Conservation (phyloP, 1,139 yeast species). For the Pichia kudriavzevii region DNA sequence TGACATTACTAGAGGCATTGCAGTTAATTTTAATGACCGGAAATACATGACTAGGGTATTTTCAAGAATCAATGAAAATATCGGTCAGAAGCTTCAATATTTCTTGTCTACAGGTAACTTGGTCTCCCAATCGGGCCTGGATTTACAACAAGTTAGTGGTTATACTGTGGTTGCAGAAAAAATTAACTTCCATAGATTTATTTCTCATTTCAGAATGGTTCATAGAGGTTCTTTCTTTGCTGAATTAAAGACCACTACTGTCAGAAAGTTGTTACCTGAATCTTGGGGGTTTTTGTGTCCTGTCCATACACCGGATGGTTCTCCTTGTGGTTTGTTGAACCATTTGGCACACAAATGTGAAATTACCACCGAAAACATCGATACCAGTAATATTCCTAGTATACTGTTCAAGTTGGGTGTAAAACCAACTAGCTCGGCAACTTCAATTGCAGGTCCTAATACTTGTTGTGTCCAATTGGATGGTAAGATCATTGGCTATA, state of each 20-base stretch:
- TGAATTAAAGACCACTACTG: conserved; percentile 94
- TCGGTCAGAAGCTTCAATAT: conserved; percentile 90
- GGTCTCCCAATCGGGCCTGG: conserved; percentile 94
- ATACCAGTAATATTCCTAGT: conserved; percentile 64
- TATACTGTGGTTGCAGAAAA: conserved; percentile 98
- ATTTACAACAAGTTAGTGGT: conserved; percentile 96
- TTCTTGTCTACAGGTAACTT: conserved; percentile 95
- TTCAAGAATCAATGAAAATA: conserved; percentile 77
- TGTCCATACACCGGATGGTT: conserved; percentile 99
- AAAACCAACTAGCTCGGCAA: conserved; percentile 59
- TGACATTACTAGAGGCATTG: conserved; percentile 74
- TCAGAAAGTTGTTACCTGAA: conserved; percentile 91
- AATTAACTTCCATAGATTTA: conserved; percentile 92
- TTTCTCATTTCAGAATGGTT: conserved; percentile 97
- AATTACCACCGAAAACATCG: conserved; percentile 69
- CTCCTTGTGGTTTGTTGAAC: conserved; percentile 97
- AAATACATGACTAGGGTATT: conserved; percentile 79
- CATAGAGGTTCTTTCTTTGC: conserved; percentile 99
- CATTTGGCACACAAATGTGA: conserved; percentile 94
- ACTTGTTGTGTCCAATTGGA: conserved; percentile 87
- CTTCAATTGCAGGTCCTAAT: conserved; percentile 72
- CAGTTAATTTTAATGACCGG: conserved; percentile 76
- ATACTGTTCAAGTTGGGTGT: conserved; percentile 74
- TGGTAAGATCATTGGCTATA: conserved; percentile 92
- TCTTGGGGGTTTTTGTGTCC: conserved; percentile 99